Conservation (phyloP, 768 basidiomycete genomes). For the Mrakia frigida region DNA sequence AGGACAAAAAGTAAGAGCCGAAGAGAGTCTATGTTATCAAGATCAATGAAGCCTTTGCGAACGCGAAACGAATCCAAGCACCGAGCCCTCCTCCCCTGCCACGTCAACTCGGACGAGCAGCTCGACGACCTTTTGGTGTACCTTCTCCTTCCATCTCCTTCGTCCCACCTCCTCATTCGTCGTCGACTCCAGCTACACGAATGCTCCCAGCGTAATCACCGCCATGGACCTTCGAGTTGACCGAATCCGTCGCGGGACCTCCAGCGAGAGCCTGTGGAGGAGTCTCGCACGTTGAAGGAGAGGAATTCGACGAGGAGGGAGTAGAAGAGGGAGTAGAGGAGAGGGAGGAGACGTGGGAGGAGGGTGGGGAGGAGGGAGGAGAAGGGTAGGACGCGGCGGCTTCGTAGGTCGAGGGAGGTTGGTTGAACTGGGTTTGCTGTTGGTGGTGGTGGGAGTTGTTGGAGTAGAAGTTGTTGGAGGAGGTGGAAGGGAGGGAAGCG, state of each 20-base stretch:
- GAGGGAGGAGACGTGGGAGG: not conserved
- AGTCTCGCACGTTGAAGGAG: conserved; percentile 8
- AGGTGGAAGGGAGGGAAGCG: not conserved
- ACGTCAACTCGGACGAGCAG: not conserved
- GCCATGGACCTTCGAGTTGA: not conserved
- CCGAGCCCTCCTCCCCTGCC: not conserved
- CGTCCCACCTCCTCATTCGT: conserved; percentile 8
- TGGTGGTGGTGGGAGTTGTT: not conserved
- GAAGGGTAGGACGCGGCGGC: conserved; percentile 22
- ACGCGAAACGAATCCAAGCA: not conserved
- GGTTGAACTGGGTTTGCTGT: not conserved
- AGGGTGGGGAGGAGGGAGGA: conserved; percentile 13
- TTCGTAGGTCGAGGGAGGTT: not conserved
- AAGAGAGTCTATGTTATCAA: not conserved
- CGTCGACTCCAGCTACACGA: not conserved
- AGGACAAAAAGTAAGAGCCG: not conserved
- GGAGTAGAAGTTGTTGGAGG: not conserved
- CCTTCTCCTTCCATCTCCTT: not conserved
- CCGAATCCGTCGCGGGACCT: not conserved
- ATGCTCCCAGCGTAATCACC: not conserved
- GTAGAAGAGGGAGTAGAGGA: not conserved
- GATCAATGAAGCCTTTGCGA: not conserved
- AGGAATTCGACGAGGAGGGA: conserved; percentile 7
- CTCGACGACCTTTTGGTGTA: not conserved
- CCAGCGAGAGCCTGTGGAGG: not conserved